Conservation (phyloP, 2,329 filamentous ascomycete genomes). For the Bimuria novae-zelandiae region DNA sequence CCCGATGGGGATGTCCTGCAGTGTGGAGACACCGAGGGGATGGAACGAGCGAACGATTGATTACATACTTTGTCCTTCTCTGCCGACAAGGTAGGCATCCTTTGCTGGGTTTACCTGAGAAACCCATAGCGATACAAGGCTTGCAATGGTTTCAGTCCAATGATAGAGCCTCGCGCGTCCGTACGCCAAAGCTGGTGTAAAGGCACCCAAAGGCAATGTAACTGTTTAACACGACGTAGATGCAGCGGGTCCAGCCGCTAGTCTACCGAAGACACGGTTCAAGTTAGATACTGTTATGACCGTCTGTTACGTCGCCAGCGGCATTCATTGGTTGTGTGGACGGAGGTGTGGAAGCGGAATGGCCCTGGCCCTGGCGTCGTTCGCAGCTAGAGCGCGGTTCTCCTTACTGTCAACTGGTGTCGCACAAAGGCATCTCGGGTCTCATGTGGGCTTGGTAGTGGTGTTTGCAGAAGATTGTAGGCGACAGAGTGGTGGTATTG, state of each 20-base stretch:
- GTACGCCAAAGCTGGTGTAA: not conserved
- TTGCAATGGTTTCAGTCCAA: not conserved
- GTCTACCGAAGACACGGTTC: not conserved
- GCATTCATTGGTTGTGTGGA: not conserved
- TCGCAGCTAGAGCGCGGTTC: not conserved
- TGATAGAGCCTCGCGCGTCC: not conserved
- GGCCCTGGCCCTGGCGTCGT: not conserved
- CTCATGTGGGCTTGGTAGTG: not conserved
- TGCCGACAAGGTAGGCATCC: slow-evolving; percentile 22
- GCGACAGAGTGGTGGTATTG: not conserved
- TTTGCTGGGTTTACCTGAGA: slow-evolving; percentile 24
- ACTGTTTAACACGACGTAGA: not conserved
- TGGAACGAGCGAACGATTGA: not conserved
- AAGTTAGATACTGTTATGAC: not conserved
- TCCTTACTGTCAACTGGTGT: too few species aligned
- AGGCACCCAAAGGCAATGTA: not conserved
- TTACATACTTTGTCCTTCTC: slow-evolving; percentile 25
- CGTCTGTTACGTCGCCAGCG: not conserved
- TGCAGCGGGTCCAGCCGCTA: not conserved
- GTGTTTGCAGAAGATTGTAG: not conserved
- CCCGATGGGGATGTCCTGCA: slow-evolving; percentile 7
- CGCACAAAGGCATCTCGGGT: not conserved
- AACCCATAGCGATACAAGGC: slow-evolving; percentile 14
- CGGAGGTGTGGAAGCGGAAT: not conserved
- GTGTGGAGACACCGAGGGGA: not conserved